Evolutionary conservation across 1,284 basidiomycete genomes (phyloP).

Genomic region (Mycena citricolor): DNA sequence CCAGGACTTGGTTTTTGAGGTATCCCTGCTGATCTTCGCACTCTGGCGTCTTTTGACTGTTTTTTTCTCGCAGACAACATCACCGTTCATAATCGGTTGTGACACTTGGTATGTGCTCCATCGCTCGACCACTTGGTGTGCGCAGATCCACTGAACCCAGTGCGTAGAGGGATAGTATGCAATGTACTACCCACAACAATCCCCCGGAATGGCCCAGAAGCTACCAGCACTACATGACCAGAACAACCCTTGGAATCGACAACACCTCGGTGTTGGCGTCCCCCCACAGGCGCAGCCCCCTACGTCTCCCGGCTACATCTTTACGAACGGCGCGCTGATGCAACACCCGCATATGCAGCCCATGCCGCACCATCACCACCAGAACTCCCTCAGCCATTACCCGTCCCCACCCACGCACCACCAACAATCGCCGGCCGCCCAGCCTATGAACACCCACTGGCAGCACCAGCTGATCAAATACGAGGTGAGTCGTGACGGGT

Average conservation of each 20-base stretch:
- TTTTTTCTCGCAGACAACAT: too few relatives aligned
- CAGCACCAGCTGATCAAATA: conserved; percentile 80
- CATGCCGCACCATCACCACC: conserved; percentile 69
- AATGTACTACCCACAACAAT: conserved; percentile 81
- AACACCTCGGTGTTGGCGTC: conserved; percentile 59
- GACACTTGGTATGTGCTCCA: too few relatives aligned
- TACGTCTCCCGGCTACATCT: conserved; percentile 69
- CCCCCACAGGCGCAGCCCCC: conserved; percentile 55
- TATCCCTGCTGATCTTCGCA: too few relatives aligned
- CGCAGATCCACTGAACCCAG: too few relatives aligned
- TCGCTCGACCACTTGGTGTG: too few relatives aligned
- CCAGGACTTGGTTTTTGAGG: too few relatives aligned
- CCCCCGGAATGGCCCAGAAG: conserved; percentile 74
- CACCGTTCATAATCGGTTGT: too few relatives aligned
- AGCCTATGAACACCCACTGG: conserved; percentile 73
- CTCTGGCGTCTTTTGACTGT: too few relatives aligned
- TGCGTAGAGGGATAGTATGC: too few relatives aligned
- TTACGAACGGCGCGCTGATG: conserved; percentile 65
- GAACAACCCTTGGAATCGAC: conserved; percentile 58
- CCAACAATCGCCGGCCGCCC: conserved; percentile 62
- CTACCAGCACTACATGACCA: conserved; percentile 69
- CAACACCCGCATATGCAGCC: conserved; percentile 62
- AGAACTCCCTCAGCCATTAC: conserved; percentile 73
- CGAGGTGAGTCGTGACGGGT: conserved; percentile 51
- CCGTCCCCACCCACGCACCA: conserved; percentile 70